Evolutionary conservation across 495 filamentous ascomycete genomes (phyloP), one percentile per base, ranked within the genome.

Genomic region (Podospora pseudocomata): DNA sequence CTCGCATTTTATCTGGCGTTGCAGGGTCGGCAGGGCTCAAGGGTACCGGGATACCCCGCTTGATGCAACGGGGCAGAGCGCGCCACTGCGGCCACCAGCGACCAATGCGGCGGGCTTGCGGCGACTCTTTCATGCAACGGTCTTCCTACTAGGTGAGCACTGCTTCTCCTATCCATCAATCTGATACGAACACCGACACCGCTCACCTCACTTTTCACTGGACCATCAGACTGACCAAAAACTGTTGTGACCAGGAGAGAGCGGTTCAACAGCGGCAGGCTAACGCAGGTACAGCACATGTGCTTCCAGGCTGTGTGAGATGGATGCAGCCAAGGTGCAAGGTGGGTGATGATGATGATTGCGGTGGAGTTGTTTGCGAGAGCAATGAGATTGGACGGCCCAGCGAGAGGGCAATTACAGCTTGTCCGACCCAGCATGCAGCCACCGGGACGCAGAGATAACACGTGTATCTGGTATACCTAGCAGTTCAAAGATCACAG

Each of bases 1-100:
- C 70, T 72, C n/a, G 44, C 58, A 72, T 72, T 72, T 70, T 61
- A 68, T 54, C 63, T 66, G 34, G 20, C 57, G 55, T 58, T 23
- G 23, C 23, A 23, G 23, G 23, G 23, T 23, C 23, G 23, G 49
- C 27, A 32, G 18, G 18, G 61, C 30, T 19, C 58, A 64, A 60
- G 19, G n/a, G 39, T 49, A 49, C 39, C 15, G 39, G 39, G 39
- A 49, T 55, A 67, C 70, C 70, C 72, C 67, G 66, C 72, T 55
- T 49, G 20, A 6, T 63, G 28, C 65, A 68, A 65, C 57, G 61
- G 58, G 54, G 44, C 1, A 23, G 23, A 23, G 39, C 39, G 39
- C 53, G 65, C 65, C 68, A 70, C 69, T 54, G 55, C 61, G 44
- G 54, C 20, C 18, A 63, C 32, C 13, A 49, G n/a, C n/a, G 20